These are phyloP conservation scores for Anthoceros angustus DNA, from an alignment of 225 moss, liverwort and hornwort species.

Conservation along the genomic window DNA sequence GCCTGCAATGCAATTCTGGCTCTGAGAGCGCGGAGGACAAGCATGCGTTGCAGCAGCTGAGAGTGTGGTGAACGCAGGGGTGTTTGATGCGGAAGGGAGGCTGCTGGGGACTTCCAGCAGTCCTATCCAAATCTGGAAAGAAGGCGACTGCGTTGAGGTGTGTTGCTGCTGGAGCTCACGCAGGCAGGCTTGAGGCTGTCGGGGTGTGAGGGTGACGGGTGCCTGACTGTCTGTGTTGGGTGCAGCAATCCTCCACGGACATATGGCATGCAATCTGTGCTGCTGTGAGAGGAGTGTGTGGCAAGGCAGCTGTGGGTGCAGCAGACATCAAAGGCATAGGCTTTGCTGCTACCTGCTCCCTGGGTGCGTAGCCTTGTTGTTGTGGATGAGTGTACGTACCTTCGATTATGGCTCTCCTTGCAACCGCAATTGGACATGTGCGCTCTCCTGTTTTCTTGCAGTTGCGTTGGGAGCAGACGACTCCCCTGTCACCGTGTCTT, in stretches of 20 bases:
- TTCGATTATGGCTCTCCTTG: too few relatives aligned
- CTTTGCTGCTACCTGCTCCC: conserved; percentile 91
- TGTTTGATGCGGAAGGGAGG: conserved; percentile 72
- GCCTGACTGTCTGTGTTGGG: conserved; percentile 5
- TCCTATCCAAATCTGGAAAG: conserved; percentile 96
- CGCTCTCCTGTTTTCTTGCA: conserved; percentile 15
- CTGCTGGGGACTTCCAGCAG: conserved; percentile 55
- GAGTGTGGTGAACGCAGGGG: conserved; percentile 25
- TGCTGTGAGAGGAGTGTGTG: conserved; percentile 79
- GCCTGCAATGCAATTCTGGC: not conserved
- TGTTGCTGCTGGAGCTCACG: not conserved
- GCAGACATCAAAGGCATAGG: conserved; percentile 79
- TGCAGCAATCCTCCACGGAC: conserved; percentile 91
- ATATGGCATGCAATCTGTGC: conserved; percentile 96
- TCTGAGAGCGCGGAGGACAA: not conserved
- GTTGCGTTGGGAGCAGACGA: conserved; percentile 91
- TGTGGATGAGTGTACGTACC: not conserved
- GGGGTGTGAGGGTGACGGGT: not conserved
- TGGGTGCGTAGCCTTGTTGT: conserved; percentile 35
- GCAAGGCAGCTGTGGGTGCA: conserved; percentile 46
- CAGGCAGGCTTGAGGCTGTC: not conserved
- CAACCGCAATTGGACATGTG: not conserved
- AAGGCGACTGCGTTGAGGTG: conserved; percentile 65
- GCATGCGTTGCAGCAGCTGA: not conserved
- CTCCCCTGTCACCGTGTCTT: conserved; percentile 77